Evolutionary conservation across 2,329 filamentous ascomycete species (phyloP), one percentile per base, ranked within the genome.

Genomic region (Dactylellina leptospora): DNA sequence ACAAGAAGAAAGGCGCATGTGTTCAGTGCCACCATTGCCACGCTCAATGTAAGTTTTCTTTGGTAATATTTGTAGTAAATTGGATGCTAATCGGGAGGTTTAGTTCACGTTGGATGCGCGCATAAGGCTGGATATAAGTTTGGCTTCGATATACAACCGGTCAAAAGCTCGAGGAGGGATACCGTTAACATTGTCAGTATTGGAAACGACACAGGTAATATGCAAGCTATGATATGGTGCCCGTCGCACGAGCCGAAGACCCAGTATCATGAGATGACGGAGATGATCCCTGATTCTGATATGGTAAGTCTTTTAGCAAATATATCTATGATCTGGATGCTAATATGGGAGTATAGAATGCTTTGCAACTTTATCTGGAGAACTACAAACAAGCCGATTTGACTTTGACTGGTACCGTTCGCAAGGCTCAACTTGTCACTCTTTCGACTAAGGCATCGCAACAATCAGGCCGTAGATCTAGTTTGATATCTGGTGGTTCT

Each of bases 371-470:
- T 23, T 99, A 90, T 78, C 91, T 90, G 45, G 89, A 89, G 75
- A 92, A 89, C 66, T 97, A 92, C 83, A 99, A 99, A 80, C 93
- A 97, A 80, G 93, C 95, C 6, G 95, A 99, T 78, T 85, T 93
- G 40, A 87, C 90, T 1, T 82, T 97, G 76, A 97, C 93, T 1
- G 95, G 95, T 25, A 97, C 93, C 16, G 91, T 95, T 20, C 89
- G 95, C 60, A 97, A 96, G 80, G 93, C 95, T 20, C 95, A 91
- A 69, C 85, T 95, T 42, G 85, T 89, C 77, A 87, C 86, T 63
- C 84, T 86, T 54, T 86, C 86, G 25, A 85, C 85, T 10, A 91
- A 88, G 78, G 81, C 81, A 50, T 79, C 80, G 20, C 80, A 79
- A 56, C 77, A 78, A 20, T 64, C 53, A 2, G 74, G 80, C 13